Evolutionary conservation across 495 filamentous ascomycete genomes (phyloP).

Genomic region (Aspergillus funiculosus): DNA sequence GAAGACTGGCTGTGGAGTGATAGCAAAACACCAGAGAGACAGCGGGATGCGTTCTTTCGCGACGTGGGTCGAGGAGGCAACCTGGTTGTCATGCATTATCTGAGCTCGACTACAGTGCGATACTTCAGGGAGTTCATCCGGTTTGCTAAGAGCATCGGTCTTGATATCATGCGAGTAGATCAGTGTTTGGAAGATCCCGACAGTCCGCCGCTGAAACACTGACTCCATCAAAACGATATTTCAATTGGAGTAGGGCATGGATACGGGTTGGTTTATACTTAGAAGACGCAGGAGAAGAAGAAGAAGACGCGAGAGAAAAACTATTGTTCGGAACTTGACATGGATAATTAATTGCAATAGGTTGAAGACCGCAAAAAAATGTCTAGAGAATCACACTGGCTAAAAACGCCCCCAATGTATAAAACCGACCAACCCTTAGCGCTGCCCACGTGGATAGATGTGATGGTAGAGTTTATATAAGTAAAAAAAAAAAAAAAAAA

Average conservation of each 20-base stretch:
- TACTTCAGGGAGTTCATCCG: conserved; percentile 65
- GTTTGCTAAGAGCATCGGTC: conserved; percentile 59
- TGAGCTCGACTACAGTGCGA: conserved; percentile 60
- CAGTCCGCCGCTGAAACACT: conserved; percentile 38
- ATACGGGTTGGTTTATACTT: too few species aligned
- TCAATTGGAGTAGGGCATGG: too few species aligned
- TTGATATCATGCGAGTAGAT: conserved; percentile 70
- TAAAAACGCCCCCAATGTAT: conserved; percentile 1
- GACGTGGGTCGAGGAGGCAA: conserved; percentile 63
- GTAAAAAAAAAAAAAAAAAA: conserved; percentile 12
- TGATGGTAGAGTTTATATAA: conserved; percentile 10
- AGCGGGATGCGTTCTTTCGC: conserved; percentile 67
- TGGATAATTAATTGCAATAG: background rate
- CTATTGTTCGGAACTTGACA: background rate
- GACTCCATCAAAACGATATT: background rate
- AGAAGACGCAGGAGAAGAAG: background rate
- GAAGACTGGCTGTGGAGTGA: conserved; percentile 75
- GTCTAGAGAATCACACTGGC: background rate
- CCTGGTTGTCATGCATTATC: conserved; percentile 72
- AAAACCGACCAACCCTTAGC: conserved; percentile 3
- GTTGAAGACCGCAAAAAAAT: too few species aligned
- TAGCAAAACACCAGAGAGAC: conserved; percentile 60
- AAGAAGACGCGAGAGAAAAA: background rate
- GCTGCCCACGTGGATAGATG: conserved; percentile 2
- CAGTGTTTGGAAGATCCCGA: conserved; percentile 66